Base-by-base conservation (phyloP, 106 monocot species). In the Vanilla planifolia region DNA sequence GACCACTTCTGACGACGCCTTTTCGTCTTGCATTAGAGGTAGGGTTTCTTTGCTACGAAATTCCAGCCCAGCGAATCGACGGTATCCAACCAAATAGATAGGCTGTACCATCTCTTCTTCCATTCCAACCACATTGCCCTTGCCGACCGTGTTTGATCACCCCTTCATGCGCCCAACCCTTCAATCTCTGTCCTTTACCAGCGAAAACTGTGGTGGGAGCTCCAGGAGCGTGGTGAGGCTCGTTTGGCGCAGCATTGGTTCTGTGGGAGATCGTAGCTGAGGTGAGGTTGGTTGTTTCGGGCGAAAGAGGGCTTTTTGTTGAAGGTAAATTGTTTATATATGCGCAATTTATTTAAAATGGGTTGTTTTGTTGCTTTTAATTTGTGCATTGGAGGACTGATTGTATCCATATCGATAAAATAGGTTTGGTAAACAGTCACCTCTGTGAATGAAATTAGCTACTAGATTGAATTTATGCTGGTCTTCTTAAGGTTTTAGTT, bases 1-100 rank as follows among this genome's bases (percentile, higher is more conserved):
- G 37, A n/a, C 58, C 21, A 37, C 33, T 10, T 37, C 37, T 20
- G 58, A 59, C 5, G 37, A 37, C 58, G 22, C 58, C 58, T 19
- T 59, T 59, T 37, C 37, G 8, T 34, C 58, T 59, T 37, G 2
- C 55, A 10, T 60, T 58, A 46, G 48, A 43, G 35, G 48, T 65
- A 55, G 63, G 63, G 55, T 55, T 71, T 27, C 25, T 21, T 59
- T 22, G 34, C 34, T 37, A 1, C 36, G 58, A 36, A 59, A 20
- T 59, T 59, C 53, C 53, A 28, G 53, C 53, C 15, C 9, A 29
- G 8, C 30, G 53, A 53, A 53, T 53, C 30, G 1, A 10, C 5
- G 30, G 4, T 20, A 0, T 36, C 35, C 36, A 59, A 59, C 33
- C 30, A 59, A 59, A 20, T 22, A 20, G 58, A 14, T 59, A 8